phyloP scores from a whole-genome alignment of 495 filamentous ascomycete genomes.

The Xylaria longipes region DNA sequence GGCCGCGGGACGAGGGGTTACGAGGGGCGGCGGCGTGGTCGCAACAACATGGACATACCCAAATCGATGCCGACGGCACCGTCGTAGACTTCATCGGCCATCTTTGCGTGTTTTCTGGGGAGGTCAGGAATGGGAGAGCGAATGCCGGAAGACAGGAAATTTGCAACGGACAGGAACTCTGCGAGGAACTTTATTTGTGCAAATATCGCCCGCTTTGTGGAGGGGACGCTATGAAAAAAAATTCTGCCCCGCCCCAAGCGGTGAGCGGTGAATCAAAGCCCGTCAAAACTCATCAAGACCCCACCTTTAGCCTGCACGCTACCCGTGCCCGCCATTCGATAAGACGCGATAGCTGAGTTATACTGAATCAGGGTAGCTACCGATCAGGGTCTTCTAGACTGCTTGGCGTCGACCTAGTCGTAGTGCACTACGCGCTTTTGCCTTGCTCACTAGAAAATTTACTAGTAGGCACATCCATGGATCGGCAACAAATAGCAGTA shows the following conservation, averaged over 20 bases:
- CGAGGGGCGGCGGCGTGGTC: slow-evolving; percentile 18
- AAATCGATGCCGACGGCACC: slow-evolving; percentile 99
- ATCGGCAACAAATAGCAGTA: too few species aligned
- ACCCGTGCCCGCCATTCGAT: slow-evolving; percentile 15
- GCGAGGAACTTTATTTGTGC: slow-evolving; percentile 28
- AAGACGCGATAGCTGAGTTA: slow-evolving; percentile 10
- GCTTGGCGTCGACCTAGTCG: too few species aligned
- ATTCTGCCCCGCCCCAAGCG: slow-evolving; percentile 31
- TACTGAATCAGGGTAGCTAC: slow-evolving; percentile 13
- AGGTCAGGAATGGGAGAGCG: slow-evolving; percentile 27
- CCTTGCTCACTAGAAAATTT: not conserved
- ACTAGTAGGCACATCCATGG: too few species aligned
- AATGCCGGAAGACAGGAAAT: slow-evolving; percentile 28
- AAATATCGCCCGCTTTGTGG: slow-evolving; percentile 30
- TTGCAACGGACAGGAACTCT: slow-evolving; percentile 28
- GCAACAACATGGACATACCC: slow-evolving; percentile 65
- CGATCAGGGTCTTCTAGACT: slow-evolving; percentile 5
- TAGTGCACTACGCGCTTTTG: not conserved
- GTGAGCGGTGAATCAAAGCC: slow-evolving; percentile 25
- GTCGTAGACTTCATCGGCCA: slow-evolving; percentile 97
- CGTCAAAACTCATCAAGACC: slow-evolving; percentile 6
- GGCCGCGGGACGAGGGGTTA: slow-evolving; percentile 1
- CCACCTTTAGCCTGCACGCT: slow-evolving; percentile 19
- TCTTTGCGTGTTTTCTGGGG: slow-evolving; percentile 49
- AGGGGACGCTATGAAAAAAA: slow-evolving; percentile 27